These are phyloP conservation scores for Schizosaccharomyces octosporus DNA, from an alignment of 805 yeast genomes.

Conservation along the genomic window DNA sequence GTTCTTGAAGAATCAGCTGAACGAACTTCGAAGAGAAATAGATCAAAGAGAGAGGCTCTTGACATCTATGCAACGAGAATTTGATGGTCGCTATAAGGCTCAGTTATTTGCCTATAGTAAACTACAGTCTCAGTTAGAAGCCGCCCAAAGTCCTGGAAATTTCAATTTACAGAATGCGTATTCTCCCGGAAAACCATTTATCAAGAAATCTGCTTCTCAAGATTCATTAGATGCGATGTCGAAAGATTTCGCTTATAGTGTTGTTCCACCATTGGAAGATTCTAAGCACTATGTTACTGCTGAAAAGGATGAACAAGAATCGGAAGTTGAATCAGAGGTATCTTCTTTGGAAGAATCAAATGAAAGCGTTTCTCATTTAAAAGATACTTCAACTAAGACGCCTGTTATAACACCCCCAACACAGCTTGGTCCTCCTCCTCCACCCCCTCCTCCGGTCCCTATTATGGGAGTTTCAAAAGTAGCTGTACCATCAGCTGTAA, in stretches of 20 bases:
- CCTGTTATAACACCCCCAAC: not conserved
- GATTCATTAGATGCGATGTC: not conserved
- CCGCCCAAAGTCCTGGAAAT: not conserved
- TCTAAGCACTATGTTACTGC: not conserved
- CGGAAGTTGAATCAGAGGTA: not conserved
- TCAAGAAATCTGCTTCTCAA: not conserved
- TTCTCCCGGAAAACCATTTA: not conserved
- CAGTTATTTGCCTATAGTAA: not conserved
- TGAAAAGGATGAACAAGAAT: not conserved
- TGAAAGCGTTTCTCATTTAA: not conserved
- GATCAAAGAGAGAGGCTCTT: not conserved
- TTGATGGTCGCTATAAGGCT: not conserved
- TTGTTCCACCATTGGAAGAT: not conserved
- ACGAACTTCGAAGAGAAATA: not conserved
- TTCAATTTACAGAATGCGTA: not conserved
- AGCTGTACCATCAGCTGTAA: not conserved
- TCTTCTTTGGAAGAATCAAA: not conserved
- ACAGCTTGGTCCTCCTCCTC: not conserved
- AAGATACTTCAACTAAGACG: not conserved
- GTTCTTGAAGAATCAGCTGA: not conserved
- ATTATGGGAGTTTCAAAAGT: not conserved
- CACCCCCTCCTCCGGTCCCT: not conserved
- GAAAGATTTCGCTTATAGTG: not conserved
- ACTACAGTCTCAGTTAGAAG: not conserved
- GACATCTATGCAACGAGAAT: not conserved